Base-by-base conservation (phyloP, 257 asterid species). In the Vinca minor region DNA sequence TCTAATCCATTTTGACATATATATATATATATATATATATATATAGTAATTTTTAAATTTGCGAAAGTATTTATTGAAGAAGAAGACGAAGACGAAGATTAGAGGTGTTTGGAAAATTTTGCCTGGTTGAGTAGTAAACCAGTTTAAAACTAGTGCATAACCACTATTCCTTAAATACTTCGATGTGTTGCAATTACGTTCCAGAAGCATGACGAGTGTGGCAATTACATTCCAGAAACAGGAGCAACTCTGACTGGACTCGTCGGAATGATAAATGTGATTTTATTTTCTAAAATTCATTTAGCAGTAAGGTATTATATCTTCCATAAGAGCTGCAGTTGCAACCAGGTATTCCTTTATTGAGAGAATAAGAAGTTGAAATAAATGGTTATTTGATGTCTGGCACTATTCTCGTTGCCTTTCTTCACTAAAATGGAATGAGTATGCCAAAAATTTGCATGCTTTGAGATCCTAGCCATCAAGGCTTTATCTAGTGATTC, bases 1-100 rank as follows among this genome's bases (percentile, higher is more conserved):
- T 93, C 62, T 97, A 89, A 76, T 93, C 97, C 28, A 97, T 93
- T 95, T 83, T 93, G 84, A 74, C 87, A 83, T 96, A 91, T 96
- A 95, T 87, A 79, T 23, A 18, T 41, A 12, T 54, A 28, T 26
- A 42, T 1, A 42, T 8, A 15, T 52, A 23, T 17, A 15, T 57
- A 20, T 14, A 10, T 1, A 11, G n/a, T n/a, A n/a, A n/a, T n/a
- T 53, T 18, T 21, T 25, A 23, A 23, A 26, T 62, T 42, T 17
- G 38, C 6, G 5, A 41, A n/a, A n/a, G n/a, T n/a, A n/a, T n/a
- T n/a, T n/a, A n/a, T n/a, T n/a, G n/a, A n/a, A n/a, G n/a, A n/a
- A n/a, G n/a, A n/a, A n/a, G n/a, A n/a, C n/a, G n/a, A n/a, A n/a
- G n/a, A n/a, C n/a, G n/a, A n/a, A n/a, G n/a, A n/a, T n/a, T n/a